Evolutionary conservation across 1,139 yeast genomes (phyloP), one percentile per base, ranked within the genome.

Genomic region (Meyerozyma sp.): DNA sequence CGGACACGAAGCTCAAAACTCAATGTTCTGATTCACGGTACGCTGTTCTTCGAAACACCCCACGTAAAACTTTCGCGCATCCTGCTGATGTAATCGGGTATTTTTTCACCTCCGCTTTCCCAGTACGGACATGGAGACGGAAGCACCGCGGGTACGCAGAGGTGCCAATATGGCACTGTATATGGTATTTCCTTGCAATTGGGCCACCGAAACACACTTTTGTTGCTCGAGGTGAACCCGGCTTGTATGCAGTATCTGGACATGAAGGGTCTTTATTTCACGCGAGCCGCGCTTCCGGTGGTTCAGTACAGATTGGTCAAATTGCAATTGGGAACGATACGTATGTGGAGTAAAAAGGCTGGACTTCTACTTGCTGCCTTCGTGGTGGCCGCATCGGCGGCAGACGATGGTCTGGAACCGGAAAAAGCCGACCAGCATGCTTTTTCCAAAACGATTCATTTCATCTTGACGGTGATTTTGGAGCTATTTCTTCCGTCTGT

Each of bases 401-500:
- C 37, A 2, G 37, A 34, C 9, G 37, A 34, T 34, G 37, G 10
- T 34, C 23, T 4, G 23, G 25, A 23, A 11, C 26, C 25, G 16
- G n/a, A 34, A 13, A 21, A 18, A 9, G 26, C 26, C 16, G 25
- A 18, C 26, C 25, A 34, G 13, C 37, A 34, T 34, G 21, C 37
- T 16, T 34, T 34, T 21, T 66, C 81, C 10, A 81, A 79, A 53
- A 64, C 84, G 0, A 71, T 81, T 58, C 91, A 84, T 57, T 84
- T 88, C 89, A 58, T 83, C 23, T 44, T 72, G 26, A 64, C 85
- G 0, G 46, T 82, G 27, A 50, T 63, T 1, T 42, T 77, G 5
- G 53, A 81, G 11, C 64, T 82, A 29, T 53, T 83, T 4, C 18
- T 77, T 1, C 86, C 89, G 1, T 79, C 85, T 0, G 44, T 82